phyloP scores from a whole-genome alignment of 179 eudicot genomes.

The Beta macrorhiza region DNA sequence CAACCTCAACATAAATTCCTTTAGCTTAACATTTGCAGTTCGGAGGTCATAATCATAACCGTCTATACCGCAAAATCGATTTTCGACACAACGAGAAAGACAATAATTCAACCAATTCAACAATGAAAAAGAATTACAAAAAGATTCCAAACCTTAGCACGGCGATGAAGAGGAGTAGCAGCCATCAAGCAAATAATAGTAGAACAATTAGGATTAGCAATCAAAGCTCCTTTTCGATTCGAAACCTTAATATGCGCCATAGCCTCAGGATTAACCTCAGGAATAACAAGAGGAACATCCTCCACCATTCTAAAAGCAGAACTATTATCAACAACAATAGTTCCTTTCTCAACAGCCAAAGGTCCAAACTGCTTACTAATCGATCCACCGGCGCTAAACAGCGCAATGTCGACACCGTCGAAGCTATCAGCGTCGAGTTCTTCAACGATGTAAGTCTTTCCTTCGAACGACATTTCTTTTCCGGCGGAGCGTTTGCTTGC shows the following conservation, averaged over 20 bases:
- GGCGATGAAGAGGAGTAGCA: constrained; percentile 88
- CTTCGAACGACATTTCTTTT: constrained; percentile 54
- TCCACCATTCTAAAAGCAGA: constrained; percentile 94
- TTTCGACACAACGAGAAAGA: neutral
- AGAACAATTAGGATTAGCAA: constrained; percentile 95
- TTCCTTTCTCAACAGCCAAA: constrained; percentile 58
- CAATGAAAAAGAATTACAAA: neutral
- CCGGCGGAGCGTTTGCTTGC: constrained; percentile 88
- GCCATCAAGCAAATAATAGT: constrained; percentile 98
- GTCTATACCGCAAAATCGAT: no score
- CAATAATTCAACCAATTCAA: neutral
- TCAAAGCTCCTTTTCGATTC: constrained; percentile 68
- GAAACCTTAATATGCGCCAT: constrained; percentile 61
- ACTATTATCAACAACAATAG: constrained; percentile 91
- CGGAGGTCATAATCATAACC: neutral
- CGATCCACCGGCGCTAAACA: constrained; percentile 86
- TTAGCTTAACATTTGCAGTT: no score
- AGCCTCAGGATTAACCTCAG: constrained; percentile 91
- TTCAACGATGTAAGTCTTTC: constrained; percentile 43
- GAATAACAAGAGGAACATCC: constrained; percentile 78
- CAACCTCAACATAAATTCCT: no score
- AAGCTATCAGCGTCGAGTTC: constrained; percentile 64
- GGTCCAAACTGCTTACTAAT: constrained; percentile 90
- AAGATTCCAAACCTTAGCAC: constrained; percentile 53
- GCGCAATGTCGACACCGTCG: constrained; percentile 69